Evolutionary conservation across 2,329 filamentous ascomycete genomes (phyloP), one percentile per base, ranked within the genome.

Genomic region (Pseudopyrenochaeta lycopersici): DNA sequence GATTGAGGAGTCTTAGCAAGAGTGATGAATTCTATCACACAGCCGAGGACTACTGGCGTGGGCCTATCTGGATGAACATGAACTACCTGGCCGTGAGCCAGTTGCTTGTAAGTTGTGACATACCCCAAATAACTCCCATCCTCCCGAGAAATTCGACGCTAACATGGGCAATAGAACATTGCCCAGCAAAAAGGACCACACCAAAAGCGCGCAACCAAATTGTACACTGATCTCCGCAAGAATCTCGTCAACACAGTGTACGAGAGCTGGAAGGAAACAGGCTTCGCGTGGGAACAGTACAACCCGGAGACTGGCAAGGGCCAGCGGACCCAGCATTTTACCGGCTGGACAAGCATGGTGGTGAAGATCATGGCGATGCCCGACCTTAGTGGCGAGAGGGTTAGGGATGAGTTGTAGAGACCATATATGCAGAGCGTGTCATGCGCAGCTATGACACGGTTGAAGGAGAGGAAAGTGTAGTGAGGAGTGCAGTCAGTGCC

Each of bases 211-310:
- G 91, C 93, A 7, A 80, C 79, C n/a, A 82, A 86, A 49, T 81
- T 97, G 54, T 98, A 97, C 79, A 86, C 81, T 14, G 81, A 84
- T 29, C 84, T 98, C 42, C 87, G 95, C 49, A 86, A 84, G 75
- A 98, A 97, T 71, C 79, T 99, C 11, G 90, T 98, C 40, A 85
- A 92, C 46, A 98, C 93, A 1, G 90, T 98, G 12, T 97, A 90
- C 80, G 85, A 88, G 52, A 88, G 88, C 73, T 99, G 94, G 94
- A 82, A 88, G 72, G 86, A 91, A 71, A 98, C 95, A 0, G 94
- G 94, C 15, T 98, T 98, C 73, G 95, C 94, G 0, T 99, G 94
- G 94, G 95, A 99, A 78, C 95, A 99, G 79, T 99, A 98, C 76
- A 91, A 96, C 74, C 92, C 93, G 0, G 92, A 97, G 67, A 96